These are phyloP conservation scores for Orbilia blumenaviensis DNA, from an alignment of 2,329 filamentous ascomycete species.

Conservation along the genomic window DNA sequence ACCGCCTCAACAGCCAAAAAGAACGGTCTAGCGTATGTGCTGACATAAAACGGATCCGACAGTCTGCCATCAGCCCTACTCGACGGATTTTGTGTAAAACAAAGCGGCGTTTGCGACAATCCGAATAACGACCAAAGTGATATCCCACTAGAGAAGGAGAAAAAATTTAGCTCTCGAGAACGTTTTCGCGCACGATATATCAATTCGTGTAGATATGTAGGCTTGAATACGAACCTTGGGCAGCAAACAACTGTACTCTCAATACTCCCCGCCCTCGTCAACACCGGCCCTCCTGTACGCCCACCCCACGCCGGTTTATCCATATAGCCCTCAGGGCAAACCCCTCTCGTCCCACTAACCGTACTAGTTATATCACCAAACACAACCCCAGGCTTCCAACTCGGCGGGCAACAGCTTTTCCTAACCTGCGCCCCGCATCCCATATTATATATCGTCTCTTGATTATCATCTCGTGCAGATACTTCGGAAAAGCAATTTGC, in stretches of 20 bases:
- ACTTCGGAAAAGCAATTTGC: constrained; percentile 17
- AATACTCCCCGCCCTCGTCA: background rate
- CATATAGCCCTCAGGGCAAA: constrained; percentile 37
- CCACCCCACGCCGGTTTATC: constrained; percentile 22
- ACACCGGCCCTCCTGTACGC: background rate
- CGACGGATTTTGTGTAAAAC: constrained; percentile 30
- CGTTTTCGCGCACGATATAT: too few relatives aligned
- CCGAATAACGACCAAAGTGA: constrained; percentile 30
- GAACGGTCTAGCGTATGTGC: constrained; percentile 44
- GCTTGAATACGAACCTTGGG: constrained; percentile 20
- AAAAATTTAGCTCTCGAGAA: background rate
- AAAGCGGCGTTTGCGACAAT: constrained; percentile 7
- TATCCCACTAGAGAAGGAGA: constrained; percentile 21
- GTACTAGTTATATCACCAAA: constrained; percentile 2
- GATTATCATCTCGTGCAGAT: background rate
- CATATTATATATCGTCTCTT: constrained; percentile 34
- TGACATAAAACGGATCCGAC: constrained; percentile 13
- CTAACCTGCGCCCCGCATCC: constrained; percentile 26
- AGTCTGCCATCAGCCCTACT: background rate
- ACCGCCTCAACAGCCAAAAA: constrained; percentile 30
- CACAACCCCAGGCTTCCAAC: constrained; percentile 3
- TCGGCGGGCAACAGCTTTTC: constrained; percentile 39
- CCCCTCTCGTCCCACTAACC: background rate
- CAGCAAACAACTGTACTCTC: constrained; percentile 32
- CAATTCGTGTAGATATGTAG: background rate